Evolutionary conservation across 2,329 filamentous ascomycete genomes (phyloP), one percentile per base, ranked within the genome.

Genomic region (Bipolaris bicolor): DNA sequence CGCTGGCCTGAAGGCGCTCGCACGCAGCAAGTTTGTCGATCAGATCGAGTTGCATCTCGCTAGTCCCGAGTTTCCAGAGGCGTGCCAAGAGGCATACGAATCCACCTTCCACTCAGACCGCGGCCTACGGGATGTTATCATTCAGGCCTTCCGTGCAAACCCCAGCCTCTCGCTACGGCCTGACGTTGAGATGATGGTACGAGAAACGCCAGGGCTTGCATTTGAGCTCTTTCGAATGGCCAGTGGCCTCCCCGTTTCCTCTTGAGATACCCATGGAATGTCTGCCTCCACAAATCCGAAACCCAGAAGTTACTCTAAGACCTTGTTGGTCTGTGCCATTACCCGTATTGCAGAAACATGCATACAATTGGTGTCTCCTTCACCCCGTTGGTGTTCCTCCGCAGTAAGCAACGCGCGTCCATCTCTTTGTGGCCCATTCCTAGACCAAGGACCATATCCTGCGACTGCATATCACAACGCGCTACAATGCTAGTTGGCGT

Each of bases 211-310:
- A 2, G 72, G 72, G n/a, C 69, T 82, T 36, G 79, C 80, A 10
- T 78, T 79, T 58, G 81, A 83, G 61, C 74, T 83, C 7, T 82
- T 77, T 69, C 78, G 80, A 57, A 73, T 82, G 57, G 80, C 79
- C 26, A 77, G 78, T 43, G 81, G 80, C 1, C 64, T 82, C 37
- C 79, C 79, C 3, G 69, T 80, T 13, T 73, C 64, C 10, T 75
- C 71, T 15, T 72, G 66, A 71, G 18, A 45, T 31, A 18, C 46
- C 26, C 11, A 9, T 37, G 16, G 22, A 41, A 44, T 7, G 29
- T 37, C 29, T 36, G 49, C n/a, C 47, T 34, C 22, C 22, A 26
- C 24, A n/a, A 16, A n/a, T 39, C 15, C 29, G 34, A 39, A 48
- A 39, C 34, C 34, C 5, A 22, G 34, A 18, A 34, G 7, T 36